phyloP scores from a whole-genome alignment of 2,329 filamentous ascomycete species.

The Diaporthe eres region DNA sequence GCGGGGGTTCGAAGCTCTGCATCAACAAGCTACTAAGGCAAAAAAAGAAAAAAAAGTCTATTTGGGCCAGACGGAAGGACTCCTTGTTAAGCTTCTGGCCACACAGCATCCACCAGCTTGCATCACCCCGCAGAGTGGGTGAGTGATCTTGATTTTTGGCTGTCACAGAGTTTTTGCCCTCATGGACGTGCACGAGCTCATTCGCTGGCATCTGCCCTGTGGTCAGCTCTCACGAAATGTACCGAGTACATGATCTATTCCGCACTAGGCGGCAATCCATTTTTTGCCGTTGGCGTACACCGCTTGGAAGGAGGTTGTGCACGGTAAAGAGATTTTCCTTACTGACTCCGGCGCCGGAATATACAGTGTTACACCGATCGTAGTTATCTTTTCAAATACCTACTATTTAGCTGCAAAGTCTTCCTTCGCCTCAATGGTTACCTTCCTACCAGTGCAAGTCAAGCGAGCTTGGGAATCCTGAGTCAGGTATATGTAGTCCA shows the following conservation, averaged over 20 bases:
- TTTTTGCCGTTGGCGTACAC: neutral
- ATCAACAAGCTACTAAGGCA: neutral
- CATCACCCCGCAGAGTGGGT: neutral
- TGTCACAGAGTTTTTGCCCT: neutral
- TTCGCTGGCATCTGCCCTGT: neutral
- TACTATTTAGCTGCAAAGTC: neutral
- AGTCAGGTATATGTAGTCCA: no score
- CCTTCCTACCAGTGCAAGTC: no score
- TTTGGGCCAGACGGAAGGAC: conserved; percentile 11
- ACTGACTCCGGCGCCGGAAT: no score
- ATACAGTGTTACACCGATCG: neutral
- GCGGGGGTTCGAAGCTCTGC: neutral
- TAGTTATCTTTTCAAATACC: neutral
- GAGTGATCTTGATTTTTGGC: neutral
- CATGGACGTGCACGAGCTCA: conserved; percentile 2
- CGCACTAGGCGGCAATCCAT: neutral
- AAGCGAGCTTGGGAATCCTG: no score
- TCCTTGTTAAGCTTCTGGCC: neutral
- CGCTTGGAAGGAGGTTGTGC: neutral
- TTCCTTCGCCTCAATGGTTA: no score
- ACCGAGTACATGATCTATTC: neutral
- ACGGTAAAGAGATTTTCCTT: neutral
- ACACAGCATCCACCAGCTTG: neutral
- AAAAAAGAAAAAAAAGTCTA: conserved; percentile 19
- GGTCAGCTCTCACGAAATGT: neutral